phyloP scores from a whole-genome alignment of 1,284 basidiomycete genomes.

The Ustilago cynodontis region DNA sequence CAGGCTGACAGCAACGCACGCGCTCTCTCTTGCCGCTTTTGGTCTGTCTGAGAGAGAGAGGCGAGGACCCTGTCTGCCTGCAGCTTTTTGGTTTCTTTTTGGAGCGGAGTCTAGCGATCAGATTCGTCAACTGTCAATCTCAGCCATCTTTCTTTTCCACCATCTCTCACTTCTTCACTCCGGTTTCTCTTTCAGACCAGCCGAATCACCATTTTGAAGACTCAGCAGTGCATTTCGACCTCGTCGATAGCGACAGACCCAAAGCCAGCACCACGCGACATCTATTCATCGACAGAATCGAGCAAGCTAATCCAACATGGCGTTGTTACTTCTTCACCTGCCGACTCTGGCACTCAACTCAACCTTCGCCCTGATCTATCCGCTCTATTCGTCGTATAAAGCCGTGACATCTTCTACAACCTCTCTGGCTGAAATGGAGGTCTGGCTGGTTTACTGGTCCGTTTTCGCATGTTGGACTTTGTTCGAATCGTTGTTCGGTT shows the following conservation, averaged over 20 bases:
- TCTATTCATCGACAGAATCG: background rate
- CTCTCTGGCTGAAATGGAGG: constrained; percentile 62
- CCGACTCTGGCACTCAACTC: constrained; percentile 54
- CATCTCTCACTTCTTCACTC: background rate
- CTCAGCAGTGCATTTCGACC: too few species aligned
- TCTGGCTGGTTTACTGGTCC: constrained; percentile 67
- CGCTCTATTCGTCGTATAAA: constrained; percentile 64
- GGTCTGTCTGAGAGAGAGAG: background rate
- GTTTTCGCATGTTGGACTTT: constrained; percentile 54
- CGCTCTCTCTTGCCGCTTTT: background rate
- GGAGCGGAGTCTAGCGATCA: background rate
- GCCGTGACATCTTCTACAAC: constrained; percentile 50
- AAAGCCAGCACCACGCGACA: too few species aligned
- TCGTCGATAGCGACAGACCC: too few species aligned
- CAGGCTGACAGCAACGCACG: background rate
- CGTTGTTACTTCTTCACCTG: constrained; percentile 53
- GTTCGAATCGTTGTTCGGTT: constrained; percentile 58
- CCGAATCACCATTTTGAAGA: too few species aligned
- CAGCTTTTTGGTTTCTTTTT: background rate
- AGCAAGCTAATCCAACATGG: constrained; percentile 26
- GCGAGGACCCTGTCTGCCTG: background rate
- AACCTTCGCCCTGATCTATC: constrained; percentile 54
- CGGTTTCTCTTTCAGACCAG: too few species aligned
- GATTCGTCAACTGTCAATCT: too few species aligned
- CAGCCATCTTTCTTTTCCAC: background rate